Conservation (phyloP, 1,284 basidiomycete species). For the Apiotrichum akiyoshidainum region DNA sequence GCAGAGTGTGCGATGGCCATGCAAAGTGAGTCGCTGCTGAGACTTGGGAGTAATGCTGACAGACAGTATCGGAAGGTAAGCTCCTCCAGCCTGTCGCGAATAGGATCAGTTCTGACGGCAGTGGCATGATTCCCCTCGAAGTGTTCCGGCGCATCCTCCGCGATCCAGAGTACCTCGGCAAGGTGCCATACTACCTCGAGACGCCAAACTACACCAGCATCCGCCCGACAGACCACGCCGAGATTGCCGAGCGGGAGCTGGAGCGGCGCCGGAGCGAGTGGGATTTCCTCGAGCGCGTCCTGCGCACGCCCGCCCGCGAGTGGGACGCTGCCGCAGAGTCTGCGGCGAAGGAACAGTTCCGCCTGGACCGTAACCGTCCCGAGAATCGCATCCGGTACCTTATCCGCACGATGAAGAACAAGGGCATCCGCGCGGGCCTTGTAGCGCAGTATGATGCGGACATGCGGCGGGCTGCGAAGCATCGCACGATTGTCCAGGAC, state of each 20-base stretch:
- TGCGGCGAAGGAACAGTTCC: neutral
- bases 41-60: neutral
- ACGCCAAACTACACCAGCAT: conserved; percentile 8
- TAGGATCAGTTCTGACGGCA: neutral
- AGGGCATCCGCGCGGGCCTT: neutral
- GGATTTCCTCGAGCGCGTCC: conserved; percentile 10
- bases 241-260: neutral
- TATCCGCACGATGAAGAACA: neutral
- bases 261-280: conserved; percentile 7
- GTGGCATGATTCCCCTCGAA: conserved; percentile 11
- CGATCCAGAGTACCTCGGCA: conserved; percentile 3
- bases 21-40: conserved; percentile 6
- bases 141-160: conserved; percentile 12
- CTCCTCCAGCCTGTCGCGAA: neutral
- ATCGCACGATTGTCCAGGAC: neutral
- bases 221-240: neutral
- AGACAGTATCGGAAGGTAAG: conserved; percentile 12
- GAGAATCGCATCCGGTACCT: neutral
- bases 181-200: conserved; percentile 19
- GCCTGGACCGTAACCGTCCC: neutral
- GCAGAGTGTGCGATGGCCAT: conserved; percentile 12
- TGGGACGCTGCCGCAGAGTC: neutral
- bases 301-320: conserved; percentile 2
- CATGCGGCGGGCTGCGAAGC: neutral
- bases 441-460: neutral